Conservation (phyloP, 495 filamentous ascomycete genomes). For the Penicillium canescens region DNA sequence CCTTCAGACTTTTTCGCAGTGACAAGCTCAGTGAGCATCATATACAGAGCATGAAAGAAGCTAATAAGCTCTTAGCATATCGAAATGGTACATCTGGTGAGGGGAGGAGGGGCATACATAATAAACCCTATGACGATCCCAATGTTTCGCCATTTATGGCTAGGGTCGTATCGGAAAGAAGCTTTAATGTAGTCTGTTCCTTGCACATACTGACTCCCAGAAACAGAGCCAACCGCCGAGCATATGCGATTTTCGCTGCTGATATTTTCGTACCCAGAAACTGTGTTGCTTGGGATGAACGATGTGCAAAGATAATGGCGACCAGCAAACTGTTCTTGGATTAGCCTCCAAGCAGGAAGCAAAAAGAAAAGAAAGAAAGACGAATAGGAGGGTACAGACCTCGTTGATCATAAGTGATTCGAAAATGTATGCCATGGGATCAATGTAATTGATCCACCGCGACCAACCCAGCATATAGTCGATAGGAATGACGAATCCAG, state of each 20-base stretch:
- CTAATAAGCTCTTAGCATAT: constrained; percentile 71
- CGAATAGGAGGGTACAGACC: constrained; percentile 27
- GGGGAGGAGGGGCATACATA: background rate
- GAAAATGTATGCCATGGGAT: constrained; percentile 58
- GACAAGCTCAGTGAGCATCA: constrained; percentile 69
- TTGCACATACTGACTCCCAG: background rate
- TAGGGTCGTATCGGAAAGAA: background rate
- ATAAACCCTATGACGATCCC: background rate
- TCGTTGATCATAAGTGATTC: constrained; percentile 50
- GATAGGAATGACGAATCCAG: constrained; percentile 76
- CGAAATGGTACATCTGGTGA: constrained; percentile 21
- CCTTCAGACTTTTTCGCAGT: constrained; percentile 72
- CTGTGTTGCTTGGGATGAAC: constrained; percentile 12
- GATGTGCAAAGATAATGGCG: too few species aligned
- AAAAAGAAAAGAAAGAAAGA: too few species aligned
- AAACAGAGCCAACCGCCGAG: background rate
- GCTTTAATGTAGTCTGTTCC: background rate
- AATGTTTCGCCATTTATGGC: background rate
- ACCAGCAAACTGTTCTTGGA: too few species aligned
- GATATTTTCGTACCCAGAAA: background rate
- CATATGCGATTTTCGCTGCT: background rate
- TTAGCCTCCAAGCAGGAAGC: too few species aligned
- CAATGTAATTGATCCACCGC: constrained; percentile 77
- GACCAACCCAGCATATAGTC: constrained; percentile 68
- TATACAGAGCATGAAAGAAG: constrained; percentile 60